Evolutionary conservation across 371 early-diverging fungal species (phyloP), one percentile per base, ranked within the genome.

Genomic region (Basidiobolus meristosporus): DNA sequence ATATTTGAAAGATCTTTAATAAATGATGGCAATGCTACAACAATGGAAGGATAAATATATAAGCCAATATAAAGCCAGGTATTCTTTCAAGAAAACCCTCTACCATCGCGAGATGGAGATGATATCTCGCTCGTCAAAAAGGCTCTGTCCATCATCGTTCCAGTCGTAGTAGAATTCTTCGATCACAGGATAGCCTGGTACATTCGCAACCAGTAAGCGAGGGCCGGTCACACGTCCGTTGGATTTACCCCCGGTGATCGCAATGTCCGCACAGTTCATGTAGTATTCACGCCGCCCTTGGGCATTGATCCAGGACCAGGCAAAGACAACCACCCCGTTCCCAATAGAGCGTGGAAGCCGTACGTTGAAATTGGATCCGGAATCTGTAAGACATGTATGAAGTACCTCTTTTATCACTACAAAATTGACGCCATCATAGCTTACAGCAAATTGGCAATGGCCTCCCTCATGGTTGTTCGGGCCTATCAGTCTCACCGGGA

Each of bases 271-370:
- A 40, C 77, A 74, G 60, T 65, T 67, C 54, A 62, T 63, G 62
- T 78, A 77, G 38, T 41, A 6, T 26, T 45, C 45, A 12, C 45
- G 39, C n/a, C 33, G 16, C 7, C 45, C 45, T 5, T 50, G 46
- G 9, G 64, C 47, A 41, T 72, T 74, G 38, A 64, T 57, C 71
- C 73, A 77, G 1, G 63, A 33, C 77, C 77, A 77, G 9, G 68
- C 57, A 41, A 77, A 65, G 10, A 60, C 43, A 1, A 54, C 68
- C 7, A 45, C 42, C 14, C 54, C 54, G 1, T 54, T 23, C 7
- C 70, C 70, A 22, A 23, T 19, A 23, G 68, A 51, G 14, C 43
- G 35, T 7, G 36, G 31, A 14, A 77, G 73, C 33, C 73, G 52
- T 28, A 44, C 57, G 54, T 17, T 41, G 43, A 41, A 31, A 54